Percentiles rank a stretch among this genome's conserved stretches.
Evolutionary conservation across 768 basidiomycete species (phyloP).

Genomic region (Panellus pusillus): DNA sequence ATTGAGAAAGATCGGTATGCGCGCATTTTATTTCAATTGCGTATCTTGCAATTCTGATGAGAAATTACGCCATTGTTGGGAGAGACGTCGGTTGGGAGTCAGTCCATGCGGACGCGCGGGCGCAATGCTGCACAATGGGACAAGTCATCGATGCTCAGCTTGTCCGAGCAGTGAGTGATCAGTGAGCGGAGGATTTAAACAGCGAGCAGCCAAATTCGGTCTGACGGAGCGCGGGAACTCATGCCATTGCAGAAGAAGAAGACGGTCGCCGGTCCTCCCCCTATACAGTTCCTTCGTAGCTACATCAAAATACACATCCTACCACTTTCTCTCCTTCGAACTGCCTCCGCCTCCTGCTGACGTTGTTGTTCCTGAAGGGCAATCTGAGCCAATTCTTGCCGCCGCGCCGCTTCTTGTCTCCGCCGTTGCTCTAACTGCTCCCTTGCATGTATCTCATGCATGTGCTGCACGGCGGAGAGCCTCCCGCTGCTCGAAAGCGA

Average conservation of each 20-base stretch:
- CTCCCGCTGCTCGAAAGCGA: not conserved
- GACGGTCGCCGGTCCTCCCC: too few relatives aligned
- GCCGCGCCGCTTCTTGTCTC: not conserved
- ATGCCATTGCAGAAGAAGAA: too few relatives aligned
- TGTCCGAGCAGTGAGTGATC: too few relatives aligned
- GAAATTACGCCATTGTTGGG: too few relatives aligned
- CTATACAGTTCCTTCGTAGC: not conserved
- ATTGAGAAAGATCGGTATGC: not conserved
- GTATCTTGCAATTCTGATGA: not conserved
- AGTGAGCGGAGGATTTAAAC: too few relatives aligned
- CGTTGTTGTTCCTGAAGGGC: not conserved
- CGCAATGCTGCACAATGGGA: too few relatives aligned
- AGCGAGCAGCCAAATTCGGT: too few relatives aligned
- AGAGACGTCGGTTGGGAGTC: not conserved
- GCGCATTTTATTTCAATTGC: not conserved
- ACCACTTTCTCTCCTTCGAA: not conserved
- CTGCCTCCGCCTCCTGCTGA: not conserved
- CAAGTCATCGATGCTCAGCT: too few relatives aligned
- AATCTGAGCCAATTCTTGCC: not conserved
- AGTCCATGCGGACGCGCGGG: not conserved
- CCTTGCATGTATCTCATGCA: not conserved
- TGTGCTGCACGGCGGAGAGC: not conserved
- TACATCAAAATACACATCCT: constrained; percentile 6
- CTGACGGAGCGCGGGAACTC: too few relatives aligned
- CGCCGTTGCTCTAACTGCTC: not conserved